Evolutionary conservation across 2,329 filamentous ascomycete genomes (phyloP), one percentile per base, ranked within the genome.

Genomic region (Colletotrichum zoysiae): DNA sequence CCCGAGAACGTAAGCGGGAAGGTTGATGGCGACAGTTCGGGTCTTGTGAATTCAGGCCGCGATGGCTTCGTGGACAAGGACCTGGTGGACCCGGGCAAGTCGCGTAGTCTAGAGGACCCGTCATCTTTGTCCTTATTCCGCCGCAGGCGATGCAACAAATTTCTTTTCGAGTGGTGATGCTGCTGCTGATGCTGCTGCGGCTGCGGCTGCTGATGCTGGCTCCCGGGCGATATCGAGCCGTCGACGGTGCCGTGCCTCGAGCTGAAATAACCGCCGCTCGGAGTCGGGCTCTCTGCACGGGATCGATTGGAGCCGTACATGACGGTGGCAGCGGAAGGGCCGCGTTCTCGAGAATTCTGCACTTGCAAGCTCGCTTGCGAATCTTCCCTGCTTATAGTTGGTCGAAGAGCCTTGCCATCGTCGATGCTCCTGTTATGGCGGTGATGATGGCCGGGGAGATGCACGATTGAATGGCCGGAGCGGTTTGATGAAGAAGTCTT

Each of bases 231-330:
- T 23, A 86, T 86, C 77, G 90, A 88, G 33, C 86, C 87, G 71
- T 89, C 87, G 30, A 80, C 74, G 76, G 86, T 79, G 75, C 83
- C 77, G 81, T 86, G 78, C 77, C 84, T 86, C 79, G 86, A 79
- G 81, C 88, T 81, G 84, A 78, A 78, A 63, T 81, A 82, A 76
- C 88, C 88, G 53, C 88, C 85, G 80, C 93, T 96, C 9, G 95
- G 93, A 0, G 94, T 93, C 35, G 95, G 94, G 81, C 95, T 97
- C 73, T 93, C 89, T 16, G 93, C 91, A 75, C 95, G 91, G 30
- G 86, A 86, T 73, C 82, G 82, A 30, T 72, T 72, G 59, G 84
- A 80, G 75, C 79, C 75, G 84, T 87, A 79, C 86, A 86, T 78
- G 70, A 74, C 77, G 60, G 78, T 83, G 53, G 80, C 78, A 40